A percentile compares a stretch with the other conserved stretches of the same genome.
Evolutionary conservation across 805 yeast species (phyloP).

Genomic region (Lachancea waltii): DNA sequence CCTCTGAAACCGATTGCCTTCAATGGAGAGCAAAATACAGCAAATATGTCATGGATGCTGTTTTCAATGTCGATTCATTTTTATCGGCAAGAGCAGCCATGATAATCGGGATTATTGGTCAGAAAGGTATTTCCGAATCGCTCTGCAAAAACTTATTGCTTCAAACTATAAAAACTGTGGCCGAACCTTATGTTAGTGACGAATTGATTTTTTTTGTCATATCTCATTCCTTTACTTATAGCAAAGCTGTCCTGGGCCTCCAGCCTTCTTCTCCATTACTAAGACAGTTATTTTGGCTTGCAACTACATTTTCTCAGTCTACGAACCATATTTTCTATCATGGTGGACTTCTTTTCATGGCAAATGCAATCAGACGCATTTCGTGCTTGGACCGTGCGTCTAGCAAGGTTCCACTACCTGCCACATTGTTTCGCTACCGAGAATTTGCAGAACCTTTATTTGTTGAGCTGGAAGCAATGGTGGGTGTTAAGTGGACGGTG

Average conservation of each 20-base stretch:
- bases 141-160: slow-evolving; percentile 31
- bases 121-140: slow-evolving; percentile 56
- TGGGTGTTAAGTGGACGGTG: slow-evolving; percentile 35
- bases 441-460: slow-evolving; percentile 38
- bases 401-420: slow-evolving; percentile 27
- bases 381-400: slow-evolving; percentile 31
- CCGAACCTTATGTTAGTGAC: slow-evolving; percentile 29
- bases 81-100: slow-evolving; percentile 63
- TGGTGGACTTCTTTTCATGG: slow-evolving; percentile 36
- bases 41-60: slow-evolving; percentile 54
- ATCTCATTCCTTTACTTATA: slow-evolving; percentile 36
- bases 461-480: slow-evolving; percentile 37
- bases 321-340: slow-evolving; percentile 34
- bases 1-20: slow-evolving; percentile 40
- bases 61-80: slow-evolving; percentile 48
- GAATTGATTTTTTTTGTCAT: slow-evolving; percentile 30
- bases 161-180: slow-evolving; percentile 32
- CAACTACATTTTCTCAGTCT: slow-evolving; percentile 31
- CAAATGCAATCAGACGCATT: slow-evolving; percentile 31
- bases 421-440: slow-evolving; percentile 29
- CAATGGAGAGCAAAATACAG: slow-evolving; percentile 64
- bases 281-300: slow-evolving; percentile 35
- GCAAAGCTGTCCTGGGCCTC: slow-evolving; percentile 37
- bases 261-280: slow-evolving; percentile 29
- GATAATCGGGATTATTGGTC: slow-evolving; percentile 62